phyloP scores from a whole-genome alignment of 2,329 filamentous ascomycete species.

The Pseudocercospora pini-densiflorae region DNA sequence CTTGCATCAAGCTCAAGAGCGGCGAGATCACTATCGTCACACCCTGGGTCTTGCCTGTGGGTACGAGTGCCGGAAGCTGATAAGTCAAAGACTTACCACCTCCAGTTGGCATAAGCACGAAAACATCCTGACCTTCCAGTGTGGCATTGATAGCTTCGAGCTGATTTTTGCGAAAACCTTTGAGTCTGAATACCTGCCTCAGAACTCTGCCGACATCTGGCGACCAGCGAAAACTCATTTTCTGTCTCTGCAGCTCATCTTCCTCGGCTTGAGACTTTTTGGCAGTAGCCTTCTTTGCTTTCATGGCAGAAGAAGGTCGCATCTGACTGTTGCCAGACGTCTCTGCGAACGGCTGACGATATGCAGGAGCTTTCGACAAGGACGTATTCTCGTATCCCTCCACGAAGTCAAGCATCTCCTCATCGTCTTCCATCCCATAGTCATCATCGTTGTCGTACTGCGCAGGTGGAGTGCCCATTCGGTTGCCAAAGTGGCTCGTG shows the following conservation, averaged over 20 bases:
- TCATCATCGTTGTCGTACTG: constrained; percentile 35
- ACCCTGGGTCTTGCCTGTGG: constrained; percentile 77
- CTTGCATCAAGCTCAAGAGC: constrained; percentile 93
- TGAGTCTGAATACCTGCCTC: constrained; percentile 81
- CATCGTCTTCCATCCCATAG: constrained; percentile 42
- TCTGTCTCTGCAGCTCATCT: constrained; percentile 29
- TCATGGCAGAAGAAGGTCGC: constrained; percentile 36
- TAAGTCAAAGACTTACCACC: constrained; percentile 98
- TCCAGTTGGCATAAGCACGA: constrained; percentile 97
- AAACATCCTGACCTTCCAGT: constrained; percentile 82
- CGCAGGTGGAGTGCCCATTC: constrained; percentile 44
- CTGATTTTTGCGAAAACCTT: constrained; percentile 87
- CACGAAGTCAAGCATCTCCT: constrained; percentile 48
- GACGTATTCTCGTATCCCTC: constrained; percentile 48
- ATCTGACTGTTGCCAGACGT: constrained; percentile 32
- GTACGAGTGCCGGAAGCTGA: constrained; percentile 86
- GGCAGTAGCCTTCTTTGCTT: constrained; percentile 31
- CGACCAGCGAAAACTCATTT: constrained; percentile 71
- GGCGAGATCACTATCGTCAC: constrained; percentile 96
- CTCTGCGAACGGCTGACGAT: constrained; percentile 40
- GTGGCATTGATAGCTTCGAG: constrained; percentile 96
- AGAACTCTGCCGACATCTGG: constrained; percentile 80
- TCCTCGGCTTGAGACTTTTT: constrained; percentile 27
- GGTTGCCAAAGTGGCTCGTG: constrained; percentile 41
- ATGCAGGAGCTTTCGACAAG: constrained; percentile 18